Evolutionary conservation across 106 monocot species (phyloP), one percentile per base, ranked within the genome.

Genomic region (Narthecium ossifragum): DNA sequence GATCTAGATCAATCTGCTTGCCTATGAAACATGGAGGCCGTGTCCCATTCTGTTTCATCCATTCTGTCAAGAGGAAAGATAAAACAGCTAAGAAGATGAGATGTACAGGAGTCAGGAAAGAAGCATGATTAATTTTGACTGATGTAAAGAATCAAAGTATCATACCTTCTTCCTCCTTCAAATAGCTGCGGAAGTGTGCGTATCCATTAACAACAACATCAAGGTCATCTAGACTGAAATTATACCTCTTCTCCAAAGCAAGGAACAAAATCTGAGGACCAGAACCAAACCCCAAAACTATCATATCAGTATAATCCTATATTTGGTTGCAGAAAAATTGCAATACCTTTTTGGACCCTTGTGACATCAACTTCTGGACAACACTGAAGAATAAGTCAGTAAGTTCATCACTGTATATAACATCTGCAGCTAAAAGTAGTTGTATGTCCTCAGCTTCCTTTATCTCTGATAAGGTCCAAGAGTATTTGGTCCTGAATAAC

Each of bases 191-290:
- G 55, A 96, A 96, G 62, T 70, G 86, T 31, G 51, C 63, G 72
- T 96, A 96, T 27, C 94, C 94, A 81, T 96, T 96, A 24, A 83
- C 90, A 66, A 90, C 83, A 51, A 96, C 81, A 53, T 90, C 80
- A 12, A 96, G 75, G 26, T 96, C 94, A 24, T 86, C 71, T 13
- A 96, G 45, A 53, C 72, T 83, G 63, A 96, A 94, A 54, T 96
- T 96, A 51, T 83, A 96, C 31, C 94, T 74, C 70, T 96, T 96
- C 71, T 96, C 90, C 67, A 96, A 64, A 5, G 94, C 80, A 73
- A 96, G 67, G 68, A 80, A 96, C 26, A 96, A 68, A 31, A 90
- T 71, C 94, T 96, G 36, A 49, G 25, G 66, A 4, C 13, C 27
- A 57, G 52, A 26, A 63, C 22, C 2, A 17, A 67, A 30, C 5